These are phyloP conservation scores for Brassica rapa DNA, from an alignment of 345 rosid species.

Conservation along the genomic window DNA sequence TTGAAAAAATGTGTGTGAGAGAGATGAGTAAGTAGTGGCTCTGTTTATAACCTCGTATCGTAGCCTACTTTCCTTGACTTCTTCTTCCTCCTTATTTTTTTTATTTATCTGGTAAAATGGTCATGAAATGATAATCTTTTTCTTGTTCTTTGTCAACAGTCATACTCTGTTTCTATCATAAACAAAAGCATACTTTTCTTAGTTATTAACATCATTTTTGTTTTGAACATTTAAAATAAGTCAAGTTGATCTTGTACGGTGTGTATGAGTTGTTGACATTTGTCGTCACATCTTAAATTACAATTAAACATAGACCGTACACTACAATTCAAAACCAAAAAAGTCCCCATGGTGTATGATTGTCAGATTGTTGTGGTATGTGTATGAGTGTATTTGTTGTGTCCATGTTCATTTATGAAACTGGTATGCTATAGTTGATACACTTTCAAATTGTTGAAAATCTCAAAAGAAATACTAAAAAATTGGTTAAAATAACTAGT, in stretches of 20 bases:
- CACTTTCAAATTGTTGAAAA: neutral
- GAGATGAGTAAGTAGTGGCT: neutral
- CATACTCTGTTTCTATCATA: neutral
- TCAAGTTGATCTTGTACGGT: neutral
- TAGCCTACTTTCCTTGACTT: constrained; percentile 1
- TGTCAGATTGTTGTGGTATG: neutral
- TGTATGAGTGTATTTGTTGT: too few species aligned
- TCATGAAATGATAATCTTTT: neutral
- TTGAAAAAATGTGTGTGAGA: neutral
- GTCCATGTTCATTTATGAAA: neutral
- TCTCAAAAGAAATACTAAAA: neutral
- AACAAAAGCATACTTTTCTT: neutral
- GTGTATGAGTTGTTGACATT: too few species aligned
- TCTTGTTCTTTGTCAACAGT: neutral
- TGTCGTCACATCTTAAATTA: neutral
- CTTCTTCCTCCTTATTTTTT: neutral
- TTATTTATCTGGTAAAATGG: neutral
- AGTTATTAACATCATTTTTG: constrained; percentile 1
- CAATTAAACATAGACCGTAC: neutral
- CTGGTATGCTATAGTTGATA: neutral
- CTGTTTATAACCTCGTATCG: neutral
- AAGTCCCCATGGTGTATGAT: neutral
- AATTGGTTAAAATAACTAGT: neutral
- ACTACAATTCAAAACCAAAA: neutral
- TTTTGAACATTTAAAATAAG: neutral